Percentiles rank a stretch among this genome's conserved stretches.
phyloP scores from a whole-genome alignment of 2,329 filamentous ascomycete species.

The Penicillium sp. region DNA sequence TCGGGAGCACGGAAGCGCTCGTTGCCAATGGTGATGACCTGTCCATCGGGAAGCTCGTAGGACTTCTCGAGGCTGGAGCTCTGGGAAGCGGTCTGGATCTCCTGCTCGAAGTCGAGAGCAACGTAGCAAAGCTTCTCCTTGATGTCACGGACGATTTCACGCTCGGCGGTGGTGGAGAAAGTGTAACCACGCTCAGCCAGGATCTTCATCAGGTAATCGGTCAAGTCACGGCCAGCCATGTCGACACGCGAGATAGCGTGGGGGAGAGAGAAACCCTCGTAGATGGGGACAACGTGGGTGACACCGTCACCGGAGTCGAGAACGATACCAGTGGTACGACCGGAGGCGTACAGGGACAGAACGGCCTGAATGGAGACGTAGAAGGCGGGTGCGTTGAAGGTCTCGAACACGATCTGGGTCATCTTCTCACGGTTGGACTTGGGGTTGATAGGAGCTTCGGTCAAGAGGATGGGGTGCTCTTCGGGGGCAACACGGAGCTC shows the following conservation, averaged over 20 bases:
- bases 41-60: conserved; percentile 98
- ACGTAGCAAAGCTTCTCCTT: conserved; percentile 99
- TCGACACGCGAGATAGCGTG: conserved; percentile 99
- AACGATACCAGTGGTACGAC: conserved; percentile 99
- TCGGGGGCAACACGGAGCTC: conserved; percentile 99
- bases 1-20: conserved; percentile 99
- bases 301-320: conserved; percentile 99
- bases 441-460: conserved; percentile 99
- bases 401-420: conserved; percentile 99
- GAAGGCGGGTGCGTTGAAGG: conserved; percentile 99
- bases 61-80: conserved; percentile 99
- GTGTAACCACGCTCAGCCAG: conserved; percentile 98
- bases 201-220: conserved; percentile 99
- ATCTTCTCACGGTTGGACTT: conserved; percentile 99
- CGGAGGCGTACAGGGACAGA: conserved; percentile 97
- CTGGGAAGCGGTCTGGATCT: conserved; percentile 99
- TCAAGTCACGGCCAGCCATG: conserved; percentile 99
- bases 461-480: conserved; percentile 99
- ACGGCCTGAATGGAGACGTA: conserved; percentile 99
- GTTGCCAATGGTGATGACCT: conserved; percentile 99
- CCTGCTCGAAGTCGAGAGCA: conserved; percentile 99
- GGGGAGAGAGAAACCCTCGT: conserved; percentile 99
- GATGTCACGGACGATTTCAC: conserved; percentile 99
- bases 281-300: conserved; percentile 99
- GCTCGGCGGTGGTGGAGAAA: conserved; percentile 99